Evolutionary conservation across 2,329 filamentous ascomycete genomes (phyloP), one percentile per base, ranked within the genome.

Genomic region (Bipolaris victoriae): DNA sequence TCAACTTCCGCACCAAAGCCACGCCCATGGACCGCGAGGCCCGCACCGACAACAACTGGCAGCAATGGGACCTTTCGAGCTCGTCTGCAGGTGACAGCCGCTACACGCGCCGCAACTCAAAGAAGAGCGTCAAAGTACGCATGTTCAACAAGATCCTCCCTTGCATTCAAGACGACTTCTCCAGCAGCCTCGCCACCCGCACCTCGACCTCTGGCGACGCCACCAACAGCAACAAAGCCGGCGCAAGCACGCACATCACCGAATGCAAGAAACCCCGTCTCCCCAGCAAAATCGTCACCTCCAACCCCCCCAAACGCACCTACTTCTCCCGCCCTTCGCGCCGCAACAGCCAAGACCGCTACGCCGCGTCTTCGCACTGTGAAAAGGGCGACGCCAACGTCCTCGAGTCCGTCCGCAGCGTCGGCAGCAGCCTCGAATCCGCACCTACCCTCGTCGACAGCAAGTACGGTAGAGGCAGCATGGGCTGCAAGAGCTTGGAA

Each of bases 161-260:
- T n/a, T 75, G 73, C 49, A 71, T 75, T 39, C 64, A 71, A 40
- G 65, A 71, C 37, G 73, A 75, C 49, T 74, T 75, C 55, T 71
- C 71, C 7, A 72, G 71, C 24, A 74, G 71, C 33, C 69, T 76
- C 26, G 72, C 69, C 29, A 63, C 66, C 6, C 63, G 64, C 16
- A n/a, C 24, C 3, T n/a, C 15, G 10, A 60, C 51, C 41, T 55
- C 47, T 22, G 58, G 45, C 22, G 7, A 16, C 5, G 22, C 26
- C 9, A 10, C 26, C 9, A 29, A 7, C 26, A 29, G 7, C 33
- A 49, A 29, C 7, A 49, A 24, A 35, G 16, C 11, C 15, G 18
- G 20, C 11, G 7, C 13, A 13, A n/a, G 5, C 5, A 16, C 16
- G 15, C 36, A 26, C 15, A 22, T 31, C 43, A 46, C n/a, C 3